Conservation (phyloP, 2,329 filamentous ascomycete species). For the Paracoccidioides brasiliensis region DNA sequence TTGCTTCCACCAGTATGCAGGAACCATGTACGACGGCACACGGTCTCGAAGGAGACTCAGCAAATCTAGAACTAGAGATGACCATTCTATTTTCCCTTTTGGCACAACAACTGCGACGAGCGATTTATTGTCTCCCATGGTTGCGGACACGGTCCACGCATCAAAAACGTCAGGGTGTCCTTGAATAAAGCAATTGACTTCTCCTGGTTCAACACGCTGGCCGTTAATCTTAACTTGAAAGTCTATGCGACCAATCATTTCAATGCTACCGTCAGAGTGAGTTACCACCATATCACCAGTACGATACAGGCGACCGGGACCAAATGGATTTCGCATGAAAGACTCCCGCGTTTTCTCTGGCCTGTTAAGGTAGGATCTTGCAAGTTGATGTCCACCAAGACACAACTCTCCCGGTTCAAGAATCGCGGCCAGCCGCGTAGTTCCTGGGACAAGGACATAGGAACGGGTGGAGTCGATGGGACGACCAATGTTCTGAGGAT, state of each 20-base stretch:
- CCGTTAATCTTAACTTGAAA: constrained; percentile 8
- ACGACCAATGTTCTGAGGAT: constrained; percentile 7
- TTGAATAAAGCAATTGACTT: constrained; percentile 21
- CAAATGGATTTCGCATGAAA: constrained; percentile 12
- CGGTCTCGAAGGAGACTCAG: constrained; percentile 2
- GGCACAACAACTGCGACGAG: background rate
- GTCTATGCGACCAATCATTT: constrained; percentile 9
- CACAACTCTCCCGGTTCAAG: constrained; percentile 20
- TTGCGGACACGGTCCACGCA: background rate
- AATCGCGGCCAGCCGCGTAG: constrained; percentile 11
- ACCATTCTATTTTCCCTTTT: background rate
- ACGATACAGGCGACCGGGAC: constrained; percentile 5
- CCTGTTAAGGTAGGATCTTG: constrained; percentile 22
- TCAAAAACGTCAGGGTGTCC: background rate
- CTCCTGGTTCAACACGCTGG: constrained; percentile 29
- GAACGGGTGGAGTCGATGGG: constrained; percentile 7
- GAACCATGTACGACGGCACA: constrained; percentile 35
- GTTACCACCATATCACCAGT: constrained; percentile 13
- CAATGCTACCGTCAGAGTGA: constrained; percentile 9
- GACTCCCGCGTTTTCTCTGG: constrained; percentile 6
- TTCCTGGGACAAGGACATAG: constrained; percentile 21
- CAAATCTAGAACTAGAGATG: constrained; percentile 1
- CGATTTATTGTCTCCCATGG: background rate
- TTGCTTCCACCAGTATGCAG: constrained; percentile 29
- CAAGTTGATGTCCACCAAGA: constrained; percentile 26